Percentiles rank a stretch among this genome's conserved stretches.
Evolutionary conservation across 2,329 filamentous ascomycete genomes (phyloP).

Genomic region (Penicillium sp.): DNA sequence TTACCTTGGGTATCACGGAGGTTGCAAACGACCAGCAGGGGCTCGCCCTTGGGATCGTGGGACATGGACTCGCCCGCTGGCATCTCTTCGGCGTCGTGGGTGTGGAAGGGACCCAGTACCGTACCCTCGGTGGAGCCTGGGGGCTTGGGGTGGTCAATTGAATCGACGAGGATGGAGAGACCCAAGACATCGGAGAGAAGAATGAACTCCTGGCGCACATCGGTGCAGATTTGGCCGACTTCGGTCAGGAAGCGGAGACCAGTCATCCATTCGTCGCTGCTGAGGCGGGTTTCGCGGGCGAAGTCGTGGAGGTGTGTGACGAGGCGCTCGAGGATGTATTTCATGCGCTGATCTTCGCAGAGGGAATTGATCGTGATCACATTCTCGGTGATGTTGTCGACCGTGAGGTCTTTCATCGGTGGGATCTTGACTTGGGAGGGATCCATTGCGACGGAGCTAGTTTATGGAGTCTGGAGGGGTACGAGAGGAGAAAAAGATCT

Average conservation of each 20-base stretch:
- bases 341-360: slow-evolving; percentile 62
- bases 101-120: slow-evolving; percentile 80
- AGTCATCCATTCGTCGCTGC: slow-evolving; percentile 74
- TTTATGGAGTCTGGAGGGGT: background rate
- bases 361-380: slow-evolving; percentile 72
- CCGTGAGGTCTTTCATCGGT: slow-evolving; percentile 66
- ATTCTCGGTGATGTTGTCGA: slow-evolving; percentile 78
- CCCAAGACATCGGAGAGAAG: slow-evolving; percentile 77
- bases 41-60: slow-evolving; percentile 66
- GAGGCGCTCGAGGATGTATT: slow-evolving; percentile 69
- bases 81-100: slow-evolving; percentile 65
- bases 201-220: slow-evolving; percentile 79
- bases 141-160: slow-evolving; percentile 80
- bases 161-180: slow-evolving; percentile 75
- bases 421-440: slow-evolving; percentile 43
- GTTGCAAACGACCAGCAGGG: slow-evolving; percentile 70
- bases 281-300: slow-evolving; percentile 72
- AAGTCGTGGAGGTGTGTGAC: slow-evolving; percentile 80
- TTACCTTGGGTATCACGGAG: slow-evolving; percentile 63
- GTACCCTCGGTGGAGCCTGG: slow-evolving; percentile 69
- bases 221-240: slow-evolving; percentile 70
- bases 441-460: slow-evolving; percentile 33
- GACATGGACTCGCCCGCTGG: slow-evolving; percentile 62
- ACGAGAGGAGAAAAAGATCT: background rate
- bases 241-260: slow-evolving; percentile 69